A percentile compares a stretch with the other conserved stretches of the same genome.
phyloP scores from a whole-genome alignment of 495 filamentous ascomycete species.

The Neurospora sp. region DNA sequence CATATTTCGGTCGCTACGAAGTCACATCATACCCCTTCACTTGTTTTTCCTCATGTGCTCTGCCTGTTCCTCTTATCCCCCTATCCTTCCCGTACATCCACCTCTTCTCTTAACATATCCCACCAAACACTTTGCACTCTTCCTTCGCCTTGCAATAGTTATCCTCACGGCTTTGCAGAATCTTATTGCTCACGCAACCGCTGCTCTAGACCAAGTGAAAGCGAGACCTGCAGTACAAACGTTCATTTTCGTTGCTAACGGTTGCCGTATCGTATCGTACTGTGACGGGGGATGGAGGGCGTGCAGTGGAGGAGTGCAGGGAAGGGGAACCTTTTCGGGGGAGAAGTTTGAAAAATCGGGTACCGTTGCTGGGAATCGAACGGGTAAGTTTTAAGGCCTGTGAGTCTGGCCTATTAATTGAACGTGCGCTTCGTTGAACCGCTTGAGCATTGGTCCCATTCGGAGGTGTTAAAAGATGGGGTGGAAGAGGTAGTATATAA shows the following conservation, averaged over 20 bases:
- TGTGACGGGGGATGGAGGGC: too few species aligned
- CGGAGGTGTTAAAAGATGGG: not conserved
- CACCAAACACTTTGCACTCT: not conserved
- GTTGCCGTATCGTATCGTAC: too few species aligned
- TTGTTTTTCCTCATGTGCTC: not conserved
- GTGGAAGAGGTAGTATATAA: not conserved
- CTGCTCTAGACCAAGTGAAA: not conserved
- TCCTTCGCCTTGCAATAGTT: not conserved
- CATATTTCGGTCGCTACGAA: not conserved
- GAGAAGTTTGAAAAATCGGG: not conserved
- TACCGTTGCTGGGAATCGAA: not conserved
- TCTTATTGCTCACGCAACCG: not conserved
- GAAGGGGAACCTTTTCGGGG: not conserved
- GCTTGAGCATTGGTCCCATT: not conserved
- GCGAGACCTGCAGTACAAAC: not conserved
- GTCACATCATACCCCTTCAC: not conserved
- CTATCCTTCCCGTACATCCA: not conserved
- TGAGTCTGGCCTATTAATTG: not conserved
- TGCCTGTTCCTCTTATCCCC: not conserved
- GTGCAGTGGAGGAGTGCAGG: not conserved
- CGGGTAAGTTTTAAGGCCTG: not conserved
- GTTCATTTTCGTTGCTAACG: not conserved
- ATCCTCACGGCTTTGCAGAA: not conserved
- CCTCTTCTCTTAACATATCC: not conserved
- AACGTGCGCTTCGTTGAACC: not conserved